Percentiles rank a stretch among this genome's conserved stretches.
phyloP scores from a whole-genome alignment of 768 basidiomycete genomes.

The Leucocoprinus birnbaumii region DNA sequence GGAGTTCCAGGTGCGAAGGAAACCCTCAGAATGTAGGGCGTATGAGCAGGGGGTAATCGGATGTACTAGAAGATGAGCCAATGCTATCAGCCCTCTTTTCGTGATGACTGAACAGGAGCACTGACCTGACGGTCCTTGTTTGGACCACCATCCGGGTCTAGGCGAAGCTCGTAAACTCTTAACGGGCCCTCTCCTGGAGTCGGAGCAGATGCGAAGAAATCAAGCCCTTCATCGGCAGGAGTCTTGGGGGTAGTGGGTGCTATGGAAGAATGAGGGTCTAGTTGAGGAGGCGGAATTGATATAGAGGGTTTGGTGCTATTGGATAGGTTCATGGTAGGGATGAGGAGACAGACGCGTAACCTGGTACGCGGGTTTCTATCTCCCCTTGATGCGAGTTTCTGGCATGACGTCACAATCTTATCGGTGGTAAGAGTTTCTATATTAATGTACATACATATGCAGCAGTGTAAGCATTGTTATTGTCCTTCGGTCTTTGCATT shows the following conservation, averaged over 20 bases:
- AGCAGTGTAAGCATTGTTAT: no score
- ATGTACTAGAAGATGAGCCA: slow-evolving; percentile 68
- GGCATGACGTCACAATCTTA: slow-evolving; percentile 4
- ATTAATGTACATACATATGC: background rate
- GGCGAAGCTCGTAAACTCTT: slow-evolving; percentile 79
- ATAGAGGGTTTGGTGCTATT: slow-evolving; percentile 28
- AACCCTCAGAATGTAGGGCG: slow-evolving; percentile 89
- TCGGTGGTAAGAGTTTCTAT: background rate
- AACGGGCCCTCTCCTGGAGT: slow-evolving; percentile 60
- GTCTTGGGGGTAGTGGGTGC: slow-evolving; percentile 69
- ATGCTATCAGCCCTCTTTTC: slow-evolving; percentile 13
- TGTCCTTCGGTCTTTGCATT: background rate
- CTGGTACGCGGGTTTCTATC: slow-evolving; percentile 9
- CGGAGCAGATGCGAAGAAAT: slow-evolving; percentile 70
- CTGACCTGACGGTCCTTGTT: slow-evolving; percentile 79
- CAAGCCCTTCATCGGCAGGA: slow-evolving; percentile 89
- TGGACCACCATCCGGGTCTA: slow-evolving; percentile 92
- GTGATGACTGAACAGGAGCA: slow-evolving; percentile 15
- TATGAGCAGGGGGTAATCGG: slow-evolving; percentile 87
- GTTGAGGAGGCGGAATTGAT: slow-evolving; percentile 22
- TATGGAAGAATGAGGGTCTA: slow-evolving; percentile 17
- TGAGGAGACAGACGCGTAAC: slow-evolving; percentile 11
- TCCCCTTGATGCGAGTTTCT: no score
- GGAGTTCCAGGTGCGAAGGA: slow-evolving; percentile 91
- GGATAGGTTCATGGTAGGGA: slow-evolving; percentile 14